These are phyloP conservation scores for Fragaria vesca DNA, from an alignment of 306 rosid species.

Conservation along the genomic window DNA sequence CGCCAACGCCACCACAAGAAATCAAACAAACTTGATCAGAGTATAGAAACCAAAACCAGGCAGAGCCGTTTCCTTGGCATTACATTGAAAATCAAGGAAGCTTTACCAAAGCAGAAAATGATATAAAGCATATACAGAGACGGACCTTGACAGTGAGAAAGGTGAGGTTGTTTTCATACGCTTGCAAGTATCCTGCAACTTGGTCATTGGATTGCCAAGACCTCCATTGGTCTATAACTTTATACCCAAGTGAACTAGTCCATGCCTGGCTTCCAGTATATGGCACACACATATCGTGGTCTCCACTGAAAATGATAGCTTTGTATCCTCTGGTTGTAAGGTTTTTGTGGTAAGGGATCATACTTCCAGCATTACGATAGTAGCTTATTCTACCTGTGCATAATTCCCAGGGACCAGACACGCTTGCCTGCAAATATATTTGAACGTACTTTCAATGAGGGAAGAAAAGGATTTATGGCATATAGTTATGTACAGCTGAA, in stretches of 20 bases:
- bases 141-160: conserved; percentile 51
- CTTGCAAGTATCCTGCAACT: conserved; percentile 58
- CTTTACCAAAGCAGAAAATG: not conserved
- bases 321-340: conserved; percentile 52
- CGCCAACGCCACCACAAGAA: not conserved
- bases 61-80: too few relatives aligned
- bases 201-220: conserved; percentile 53
- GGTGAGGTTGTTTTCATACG: conserved; percentile 40
- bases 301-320: conserved; percentile 75
- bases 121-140: not conserved
- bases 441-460: not conserved
- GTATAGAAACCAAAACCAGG: not conserved
- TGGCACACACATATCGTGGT: conserved; percentile 87
- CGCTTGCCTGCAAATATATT: conserved; percentile 42
- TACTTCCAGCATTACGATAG: conserved; percentile 52
- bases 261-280: conserved; percentile 74
- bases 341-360: conserved; percentile 69
- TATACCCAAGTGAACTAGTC: conserved; percentile 66
- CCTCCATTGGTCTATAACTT: conserved; percentile 58
- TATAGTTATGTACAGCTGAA: not conserved
- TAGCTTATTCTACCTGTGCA: conserved; percentile 44
- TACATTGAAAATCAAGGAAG: not conserved
- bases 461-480: not conserved
- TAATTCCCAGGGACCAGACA: conserved; percentile 55
- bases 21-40: not conserved